A percentile compares a stretch with the other conserved stretches of the same genome.
These are phyloP conservation scores for Clonostachys solani DNA, from an alignment of 2,329 filamentous ascomycete genomes.

Conservation along the genomic window DNA sequence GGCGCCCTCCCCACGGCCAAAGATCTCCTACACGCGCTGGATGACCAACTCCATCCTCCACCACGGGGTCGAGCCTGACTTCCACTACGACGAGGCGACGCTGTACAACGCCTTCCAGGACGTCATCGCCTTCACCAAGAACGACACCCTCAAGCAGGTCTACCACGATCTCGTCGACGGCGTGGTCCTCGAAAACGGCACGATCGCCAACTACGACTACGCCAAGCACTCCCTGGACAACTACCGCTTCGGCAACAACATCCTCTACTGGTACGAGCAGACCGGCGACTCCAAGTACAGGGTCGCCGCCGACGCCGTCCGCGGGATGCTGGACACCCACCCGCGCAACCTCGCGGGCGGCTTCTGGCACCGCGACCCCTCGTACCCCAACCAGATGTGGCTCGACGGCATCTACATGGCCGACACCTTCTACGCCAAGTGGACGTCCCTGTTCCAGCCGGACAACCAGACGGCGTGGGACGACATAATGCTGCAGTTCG, in stretches of 20 bases:
- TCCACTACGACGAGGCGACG: constrained; percentile 37
- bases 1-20: background rate
- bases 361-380: constrained; percentile 42
- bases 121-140: constrained; percentile 32
- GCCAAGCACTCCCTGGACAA: constrained; percentile 43
- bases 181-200: constrained; percentile 40
- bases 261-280: constrained; percentile 39
- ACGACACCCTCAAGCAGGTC: constrained; percentile 35
- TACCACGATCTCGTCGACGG: constrained; percentile 38
- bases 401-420: constrained; percentile 49
- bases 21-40: constrained; percentile 15
- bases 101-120: constrained; percentile 41
- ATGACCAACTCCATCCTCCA: constrained; percentile 43
- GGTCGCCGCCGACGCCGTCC: constrained; percentile 34
- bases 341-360: constrained; percentile 43
- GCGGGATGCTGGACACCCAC: constrained; percentile 34
- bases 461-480: constrained; percentile 30
- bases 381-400: constrained; percentile 50
- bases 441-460: constrained; percentile 24
- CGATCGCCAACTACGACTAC: constrained; percentile 37
- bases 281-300: constrained; percentile 40
- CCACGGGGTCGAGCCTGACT: constrained; percentile 28
- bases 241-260: constrained; percentile 45
- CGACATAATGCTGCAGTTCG: constrained; percentile 36
- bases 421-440: constrained; percentile 32